phyloP scores from a whole-genome alignment of 2,329 filamentous ascomycete species.

The Colletotrichum salicis region DNA sequence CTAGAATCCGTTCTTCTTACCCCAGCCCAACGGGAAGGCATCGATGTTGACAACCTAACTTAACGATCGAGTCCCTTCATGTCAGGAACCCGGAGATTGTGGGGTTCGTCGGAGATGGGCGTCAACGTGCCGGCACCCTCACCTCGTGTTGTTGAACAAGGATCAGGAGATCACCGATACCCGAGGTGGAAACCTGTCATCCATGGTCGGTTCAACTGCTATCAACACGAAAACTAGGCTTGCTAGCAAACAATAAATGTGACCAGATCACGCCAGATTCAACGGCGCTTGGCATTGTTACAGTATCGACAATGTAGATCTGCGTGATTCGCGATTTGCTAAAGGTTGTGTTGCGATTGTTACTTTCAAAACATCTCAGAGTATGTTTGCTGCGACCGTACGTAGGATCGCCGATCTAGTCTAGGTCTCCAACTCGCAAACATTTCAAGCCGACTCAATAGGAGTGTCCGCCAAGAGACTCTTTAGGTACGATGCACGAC shows the following conservation, averaged over 20 bases:
- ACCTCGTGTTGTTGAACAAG: background rate
- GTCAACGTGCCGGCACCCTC: background rate
- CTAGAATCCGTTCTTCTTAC: background rate
- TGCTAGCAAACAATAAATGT: background rate
- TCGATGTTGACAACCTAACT: background rate
- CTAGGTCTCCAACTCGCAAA: background rate
- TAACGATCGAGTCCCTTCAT: background rate
- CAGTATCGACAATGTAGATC: background rate
- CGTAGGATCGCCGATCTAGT: constrained; percentile 13
- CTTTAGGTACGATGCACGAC: background rate
- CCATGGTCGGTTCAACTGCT: background rate
- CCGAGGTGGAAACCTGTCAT: background rate
- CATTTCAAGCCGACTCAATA: background rate
- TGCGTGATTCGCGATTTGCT: background rate
- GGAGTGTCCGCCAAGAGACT: background rate
- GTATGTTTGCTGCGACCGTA: background rate
- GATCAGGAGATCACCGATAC: constrained; percentile 13
- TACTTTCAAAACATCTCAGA: background rate
- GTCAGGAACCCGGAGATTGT: background rate
- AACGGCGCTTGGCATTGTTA: background rate
- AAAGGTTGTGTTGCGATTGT: background rate
- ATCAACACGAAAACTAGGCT: background rate
- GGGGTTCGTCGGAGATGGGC: constrained; percentile 10
- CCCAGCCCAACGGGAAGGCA: background rate
- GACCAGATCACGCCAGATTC: background rate